These are phyloP conservation scores for Penicillium argentinense DNA, from an alignment of 495 filamentous ascomycete species.

Conservation along the genomic window DNA sequence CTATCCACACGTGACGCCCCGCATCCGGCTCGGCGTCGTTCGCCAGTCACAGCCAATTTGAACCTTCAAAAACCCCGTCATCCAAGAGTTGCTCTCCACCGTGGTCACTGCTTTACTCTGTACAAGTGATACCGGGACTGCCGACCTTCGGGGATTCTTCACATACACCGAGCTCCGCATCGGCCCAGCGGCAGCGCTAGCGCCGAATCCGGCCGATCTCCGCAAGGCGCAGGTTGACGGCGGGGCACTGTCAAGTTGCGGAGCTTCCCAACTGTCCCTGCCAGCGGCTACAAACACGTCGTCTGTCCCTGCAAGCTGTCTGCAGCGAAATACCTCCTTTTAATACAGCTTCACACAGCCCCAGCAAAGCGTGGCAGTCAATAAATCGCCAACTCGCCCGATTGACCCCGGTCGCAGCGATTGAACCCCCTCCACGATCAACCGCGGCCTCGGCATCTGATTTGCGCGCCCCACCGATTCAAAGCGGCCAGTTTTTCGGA, in stretches of 20 bases:
- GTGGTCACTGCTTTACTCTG: too few species aligned
- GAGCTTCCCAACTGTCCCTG: background rate
- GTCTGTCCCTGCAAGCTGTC: too few species aligned
- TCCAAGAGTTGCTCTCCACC: too few species aligned
- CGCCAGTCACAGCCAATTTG: background rate
- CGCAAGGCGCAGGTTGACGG: slow-evolving; percentile 2
- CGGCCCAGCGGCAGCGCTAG: slow-evolving; percentile 28
- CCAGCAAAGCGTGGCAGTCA: too few species aligned
- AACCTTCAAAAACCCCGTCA: background rate
- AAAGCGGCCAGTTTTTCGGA: background rate
- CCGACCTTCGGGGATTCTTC: too few species aligned
- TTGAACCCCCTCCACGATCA: slow-evolving; percentile 11
- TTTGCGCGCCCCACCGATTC: slow-evolving; percentile 3
- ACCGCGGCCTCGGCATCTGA: slow-evolving; percentile 24
- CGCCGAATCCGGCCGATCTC: slow-evolving; percentile 8
- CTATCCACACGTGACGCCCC: slow-evolving; percentile 12
- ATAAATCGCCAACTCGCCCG: background rate
- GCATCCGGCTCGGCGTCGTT: too few species aligned
- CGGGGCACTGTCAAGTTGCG: slow-evolving; percentile 5
- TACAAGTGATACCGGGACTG: too few species aligned
- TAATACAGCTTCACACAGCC: background rate
- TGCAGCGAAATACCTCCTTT: too few species aligned
- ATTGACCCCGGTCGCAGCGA: slow-evolving; percentile 14
- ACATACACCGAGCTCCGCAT: slow-evolving; percentile 2
- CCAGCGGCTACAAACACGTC: too few species aligned